phyloP scores from a whole-genome alignment of 1,284 basidiomycete genomes.

The Xanthoconium separans region DNA sequence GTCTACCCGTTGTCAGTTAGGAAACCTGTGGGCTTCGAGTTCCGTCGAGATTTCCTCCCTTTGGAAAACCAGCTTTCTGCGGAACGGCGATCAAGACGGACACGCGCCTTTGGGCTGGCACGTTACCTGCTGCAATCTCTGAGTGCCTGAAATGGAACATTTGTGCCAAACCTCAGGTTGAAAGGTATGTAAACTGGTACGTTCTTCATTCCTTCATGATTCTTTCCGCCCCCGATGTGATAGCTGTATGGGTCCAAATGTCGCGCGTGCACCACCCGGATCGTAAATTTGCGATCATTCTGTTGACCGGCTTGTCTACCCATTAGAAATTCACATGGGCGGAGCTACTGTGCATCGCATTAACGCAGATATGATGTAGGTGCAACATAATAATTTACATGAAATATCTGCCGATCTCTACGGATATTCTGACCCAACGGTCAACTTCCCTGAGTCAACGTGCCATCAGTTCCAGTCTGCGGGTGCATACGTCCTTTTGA shows the following conservation, averaged over 20 bases:
- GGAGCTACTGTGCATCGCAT: neutral
- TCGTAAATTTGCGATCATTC: neutral
- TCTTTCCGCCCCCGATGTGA: constrained; percentile 20
- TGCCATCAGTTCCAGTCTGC: neutral
- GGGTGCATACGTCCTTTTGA: neutral
- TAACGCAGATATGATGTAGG: neutral
- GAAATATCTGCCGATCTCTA: constrained; percentile 5
- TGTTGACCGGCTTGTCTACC: neutral
- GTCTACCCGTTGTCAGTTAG: neutral
- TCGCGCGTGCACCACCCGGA: neutral
- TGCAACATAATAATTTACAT: constrained; percentile 2
- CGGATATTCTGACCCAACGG: constrained; percentile 4
- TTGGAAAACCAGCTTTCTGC: constrained; percentile 5
- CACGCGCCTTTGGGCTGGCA: constrained; percentile 16
- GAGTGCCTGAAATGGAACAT: constrained; percentile 15
- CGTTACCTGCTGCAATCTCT: constrained; percentile 8
- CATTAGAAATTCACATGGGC: neutral
- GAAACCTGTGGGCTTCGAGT: constrained; percentile 2
- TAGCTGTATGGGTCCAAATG: constrained; percentile 3
- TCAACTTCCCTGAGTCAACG: constrained; percentile 1
- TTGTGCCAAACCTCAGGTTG: neutral
- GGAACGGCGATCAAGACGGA: constrained; percentile 29
- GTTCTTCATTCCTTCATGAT: constrained; percentile 4
- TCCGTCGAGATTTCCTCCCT: constrained; percentile 9
- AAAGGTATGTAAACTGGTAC: constrained; percentile 12